A percentile compares a stretch with the other conserved stretches of the same genome.
Evolutionary conservation across 768 basidiomycete genomes (phyloP).

Genomic region (Lanmaoa rubissima): DNA sequence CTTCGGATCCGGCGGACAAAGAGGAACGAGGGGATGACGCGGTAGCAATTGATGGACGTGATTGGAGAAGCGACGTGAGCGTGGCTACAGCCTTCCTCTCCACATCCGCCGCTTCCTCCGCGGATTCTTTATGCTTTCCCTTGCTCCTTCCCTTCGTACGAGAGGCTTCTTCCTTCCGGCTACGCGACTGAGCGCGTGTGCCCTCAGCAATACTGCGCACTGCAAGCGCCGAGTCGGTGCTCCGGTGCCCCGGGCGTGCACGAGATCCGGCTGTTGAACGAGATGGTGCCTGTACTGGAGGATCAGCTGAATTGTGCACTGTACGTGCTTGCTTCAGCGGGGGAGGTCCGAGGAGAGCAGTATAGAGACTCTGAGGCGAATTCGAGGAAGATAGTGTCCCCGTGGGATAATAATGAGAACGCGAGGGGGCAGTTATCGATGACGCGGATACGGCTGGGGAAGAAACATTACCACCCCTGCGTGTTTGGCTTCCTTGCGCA

Average conservation of each 20-base stretch:
- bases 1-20: slow-evolving; percentile 65
- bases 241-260: slow-evolving; percentile 20
- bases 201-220: slow-evolving; percentile 46
- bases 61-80: slow-evolving; percentile 67
- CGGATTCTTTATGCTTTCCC: slow-evolving; percentile 47
- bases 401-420: slow-evolving; percentile 44
- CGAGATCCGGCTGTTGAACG: slow-evolving; percentile 36
- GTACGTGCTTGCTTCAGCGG: slow-evolving; percentile 74
- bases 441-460: slow-evolving; percentile 31
- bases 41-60: slow-evolving; percentile 60
- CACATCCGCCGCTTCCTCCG: slow-evolving; percentile 43
- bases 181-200: slow-evolving; percentile 45
- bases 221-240: slow-evolving; percentile 6
- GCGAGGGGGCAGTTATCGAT: slow-evolving; percentile 34
- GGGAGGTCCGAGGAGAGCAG: slow-evolving; percentile 76
- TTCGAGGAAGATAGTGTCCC: slow-evolving; percentile 35
- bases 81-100: slow-evolving; percentile 86
- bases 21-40: slow-evolving; percentile 71
- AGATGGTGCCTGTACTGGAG: slow-evolving; percentile 54
- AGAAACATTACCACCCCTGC: slow-evolving; percentile 47
- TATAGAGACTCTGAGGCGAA: slow-evolving; percentile 61
- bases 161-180: slow-evolving; percentile 40
- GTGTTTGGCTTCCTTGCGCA: slow-evolving; percentile 42
- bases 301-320: slow-evolving; percentile 71
- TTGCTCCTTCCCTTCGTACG: slow-evolving; percentile 41